phyloP scores from a whole-genome alignment of 805 yeast species.

The Barnettozyma populi region DNA sequence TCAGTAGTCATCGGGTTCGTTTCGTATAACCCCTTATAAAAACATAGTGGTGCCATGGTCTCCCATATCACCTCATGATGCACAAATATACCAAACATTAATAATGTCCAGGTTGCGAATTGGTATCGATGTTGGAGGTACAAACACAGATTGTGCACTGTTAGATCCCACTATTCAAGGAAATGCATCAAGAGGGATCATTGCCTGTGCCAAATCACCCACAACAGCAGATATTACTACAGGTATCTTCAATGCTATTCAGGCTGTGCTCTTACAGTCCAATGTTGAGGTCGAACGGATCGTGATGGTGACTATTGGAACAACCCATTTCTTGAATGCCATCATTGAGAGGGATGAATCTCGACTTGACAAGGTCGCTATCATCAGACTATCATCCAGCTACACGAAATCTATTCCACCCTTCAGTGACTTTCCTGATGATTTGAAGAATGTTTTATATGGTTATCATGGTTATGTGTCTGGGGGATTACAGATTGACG shows the following conservation, averaged over 20 bases:
- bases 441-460: constrained; percentile 27
- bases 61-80: neutral
- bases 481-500: constrained; percentile 40
- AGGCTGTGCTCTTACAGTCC: constrained; percentile 25
- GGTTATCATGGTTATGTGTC: constrained; percentile 29
- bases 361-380: constrained; percentile 38
- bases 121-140: constrained; percentile 46
- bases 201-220: constrained; percentile 34
- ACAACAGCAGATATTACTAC: constrained; percentile 38
- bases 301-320: constrained; percentile 39
- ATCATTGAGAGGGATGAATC: constrained; percentile 38
- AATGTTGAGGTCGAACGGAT: constrained; percentile 24
- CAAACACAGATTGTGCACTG: constrained; percentile 41
- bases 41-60: neutral
- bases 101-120: constrained; percentile 22
- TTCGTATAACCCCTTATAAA: neutral
- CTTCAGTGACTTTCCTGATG: constrained; percentile 37
- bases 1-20: no score
- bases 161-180: constrained; percentile 29
- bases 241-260: constrained; percentile 35
- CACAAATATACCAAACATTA: neutral
- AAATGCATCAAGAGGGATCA: constrained; percentile 27
- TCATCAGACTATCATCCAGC: constrained; percentile 36
- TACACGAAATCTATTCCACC: constrained; percentile 32
- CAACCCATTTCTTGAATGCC: constrained; percentile 43